These are phyloP conservation scores for Trypanosoma congolense DNA, from an alignment of 208 protist genomes.

Conservation along the genomic window DNA sequence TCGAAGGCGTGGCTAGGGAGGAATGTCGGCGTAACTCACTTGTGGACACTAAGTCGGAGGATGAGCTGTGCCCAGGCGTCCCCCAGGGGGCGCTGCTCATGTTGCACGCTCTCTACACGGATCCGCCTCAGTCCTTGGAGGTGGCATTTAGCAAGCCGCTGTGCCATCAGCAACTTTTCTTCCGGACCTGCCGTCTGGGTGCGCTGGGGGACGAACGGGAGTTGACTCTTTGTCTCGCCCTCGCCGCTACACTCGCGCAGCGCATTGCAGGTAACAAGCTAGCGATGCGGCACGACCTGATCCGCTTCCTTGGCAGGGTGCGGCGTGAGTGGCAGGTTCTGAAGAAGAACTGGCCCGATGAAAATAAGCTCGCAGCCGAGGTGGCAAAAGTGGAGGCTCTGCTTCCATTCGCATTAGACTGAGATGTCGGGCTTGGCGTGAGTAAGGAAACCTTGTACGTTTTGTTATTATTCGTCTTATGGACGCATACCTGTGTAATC, in stretches of 20 bases:
- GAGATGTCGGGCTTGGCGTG: background rate
- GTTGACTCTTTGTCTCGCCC: slow-evolving; percentile 18
- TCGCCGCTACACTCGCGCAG: slow-evolving; percentile 22
- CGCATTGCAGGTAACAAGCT: slow-evolving; percentile 30
- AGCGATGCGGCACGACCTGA: slow-evolving; percentile 42
- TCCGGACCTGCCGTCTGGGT: slow-evolving; percentile 19
- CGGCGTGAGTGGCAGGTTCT: slow-evolving; percentile 11
- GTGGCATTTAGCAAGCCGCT: slow-evolving; percentile 19
- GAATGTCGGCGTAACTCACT: slow-evolving; percentile 7
- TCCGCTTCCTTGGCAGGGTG: slow-evolving; percentile 37
- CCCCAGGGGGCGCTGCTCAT: slow-evolving; percentile 10
- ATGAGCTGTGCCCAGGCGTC: background rate
- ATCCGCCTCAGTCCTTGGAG: slow-evolving; percentile 20
- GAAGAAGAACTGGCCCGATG: slow-evolving; percentile 6
- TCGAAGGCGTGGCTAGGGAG: slow-evolving; percentile 7
- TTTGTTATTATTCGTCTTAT: slow-evolving; percentile 7
- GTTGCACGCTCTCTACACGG: slow-evolving; percentile 20
- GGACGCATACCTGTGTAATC: no score
- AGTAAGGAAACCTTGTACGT: background rate
- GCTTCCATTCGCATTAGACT: slow-evolving; percentile 23
- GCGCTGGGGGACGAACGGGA: slow-evolving; percentile 7
- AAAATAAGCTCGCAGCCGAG: slow-evolving; percentile 22
- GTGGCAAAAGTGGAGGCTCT: slow-evolving; percentile 27
- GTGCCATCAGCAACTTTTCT: slow-evolving; percentile 23
- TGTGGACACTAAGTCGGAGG: background rate